Percentiles rank a stretch among this genome's conserved stretches.
phyloP scores from a whole-genome alignment of 2,329 filamentous ascomycete species.

The Exophiala lecanii-corni region DNA sequence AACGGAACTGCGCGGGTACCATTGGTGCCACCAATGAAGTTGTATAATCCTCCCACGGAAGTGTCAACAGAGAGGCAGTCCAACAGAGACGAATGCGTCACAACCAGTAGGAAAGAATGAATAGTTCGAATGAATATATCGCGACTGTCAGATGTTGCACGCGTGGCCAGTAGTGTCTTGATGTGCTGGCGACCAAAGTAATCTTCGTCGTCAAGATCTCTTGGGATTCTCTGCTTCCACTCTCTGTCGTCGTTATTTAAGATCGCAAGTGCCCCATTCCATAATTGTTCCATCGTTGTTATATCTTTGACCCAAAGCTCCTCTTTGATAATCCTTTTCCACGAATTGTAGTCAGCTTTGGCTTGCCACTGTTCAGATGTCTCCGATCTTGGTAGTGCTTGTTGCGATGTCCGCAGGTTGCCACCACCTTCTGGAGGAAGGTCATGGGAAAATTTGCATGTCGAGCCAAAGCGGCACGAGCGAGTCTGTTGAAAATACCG shows the following conservation, averaged over 20 bases:
- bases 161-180: constrained; percentile 24
- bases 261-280: constrained; percentile 29
- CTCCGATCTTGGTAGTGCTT: constrained; percentile 1
- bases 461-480: constrained; percentile 4
- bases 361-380: constrained; percentile 26
- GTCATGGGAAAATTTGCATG: constrained; percentile 8
- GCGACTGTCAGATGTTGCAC: not conserved
- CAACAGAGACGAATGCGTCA: constrained; percentile 33
- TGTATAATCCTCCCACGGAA: constrained; percentile 33
- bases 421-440: not conserved
- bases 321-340: constrained; percentile 28
- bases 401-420: not conserved
- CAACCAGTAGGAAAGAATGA: constrained; percentile 27
- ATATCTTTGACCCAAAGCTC: constrained; percentile 21
- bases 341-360: constrained; percentile 28
- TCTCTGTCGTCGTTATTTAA: constrained; percentile 31
- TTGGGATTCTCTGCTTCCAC: constrained; percentile 30
- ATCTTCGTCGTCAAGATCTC: constrained; percentile 30
- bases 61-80: constrained; percentile 35
- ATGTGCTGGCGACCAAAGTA: constrained; percentile 30
- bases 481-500: constrained; percentile 4
- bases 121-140: constrained; percentile 21
- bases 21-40: constrained; percentile 51
- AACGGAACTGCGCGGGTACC: constrained; percentile 36
- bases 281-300: constrained; percentile 26